Base-by-base conservation (phyloP, 495 filamentous ascomycete genomes). In the Neurospora africana region DNA sequence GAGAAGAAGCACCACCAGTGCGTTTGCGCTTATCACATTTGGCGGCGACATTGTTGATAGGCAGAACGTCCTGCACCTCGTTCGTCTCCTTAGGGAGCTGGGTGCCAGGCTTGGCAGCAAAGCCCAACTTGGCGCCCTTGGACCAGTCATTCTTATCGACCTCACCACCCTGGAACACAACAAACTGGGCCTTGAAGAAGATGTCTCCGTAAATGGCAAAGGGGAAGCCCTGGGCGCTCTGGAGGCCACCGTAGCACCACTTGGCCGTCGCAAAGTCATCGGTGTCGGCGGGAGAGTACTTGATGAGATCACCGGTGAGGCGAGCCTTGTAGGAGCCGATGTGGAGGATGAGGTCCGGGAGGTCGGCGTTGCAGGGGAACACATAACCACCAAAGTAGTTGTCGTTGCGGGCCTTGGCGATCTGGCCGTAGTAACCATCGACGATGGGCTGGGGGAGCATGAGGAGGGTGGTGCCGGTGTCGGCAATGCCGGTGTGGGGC, bases 131-230 rank as follows among this genome's bases (percentile, higher is more conserved):
- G 13, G 53, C 53, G 30, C 53, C 53, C 53, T 65, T 65, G 53
- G 53, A 65, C 53, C 53, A 65, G 53, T 65, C 53, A 35, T 65
- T 33, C 53, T 65, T 82, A 83, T 68, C 38, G 81, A 79, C 8
- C 79, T 83, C 38, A 81, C 81, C 39, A 0, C 84, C 82, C 71
- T 94, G 88, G 75, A 94, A 94, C 5, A 96, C 89, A 13, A 90
- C 91, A 73, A 92, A 94, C 79, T 93, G 90, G 78, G 87, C 87
- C 86, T 95, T 94, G 72, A 96, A 86, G 81, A 94, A 94, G 71
- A 95, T 87, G 72, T 94, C 92, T 33, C 93, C 92, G 70, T 93
- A 91, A 76, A 97, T 93, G 41, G 87, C 87, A 77, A 92, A 89
- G 21, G 83, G 86, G 44, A 93, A 84, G 40, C 87, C 87, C 35